Evolutionary conservation across 2,329 filamentous ascomycete genomes (phyloP), one percentile per base, ranked within the genome.

Genomic region (Venturia aucupariae): DNA sequence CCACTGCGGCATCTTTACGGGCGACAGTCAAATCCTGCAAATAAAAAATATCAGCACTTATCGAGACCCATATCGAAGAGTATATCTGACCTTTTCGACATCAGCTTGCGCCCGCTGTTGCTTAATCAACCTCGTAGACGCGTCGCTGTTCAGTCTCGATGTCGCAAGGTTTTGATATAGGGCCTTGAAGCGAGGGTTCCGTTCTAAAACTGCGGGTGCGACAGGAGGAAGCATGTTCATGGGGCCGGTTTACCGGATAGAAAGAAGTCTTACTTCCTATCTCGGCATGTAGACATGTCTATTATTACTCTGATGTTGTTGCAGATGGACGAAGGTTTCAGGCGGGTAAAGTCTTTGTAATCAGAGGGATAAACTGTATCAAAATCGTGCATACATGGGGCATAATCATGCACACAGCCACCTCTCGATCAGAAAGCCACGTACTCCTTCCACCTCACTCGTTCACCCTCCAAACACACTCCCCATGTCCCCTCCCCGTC

Each of bases 111-210:
- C 73, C 24, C 75, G 73, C 68, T 77, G 73, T 68, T 75, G 78
- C 67, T 75, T 75, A 30, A 75, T 75, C 51, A 77, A 71, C 42
- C 70, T 73, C 1, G 79, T 76, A 2, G 78, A 77, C n/a, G 75
- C 78, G 72, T 80, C 75, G 0, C 68, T 59, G 63, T 79, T 77
- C 5, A 80, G 67, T 68, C 77, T 78, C 60, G 76, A 74, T 0
- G 72, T 70, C 57, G 73, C 75, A 0, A 81, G 69, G 67, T 80
- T 77, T 57, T 76, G 74, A 69, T 80, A 80, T 1, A 81, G 69
- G 0, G 74, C 70, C 19, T 77, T 76, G 64, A 81, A 80, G 41
- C 74, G 76, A 0, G 78, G 76, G 63, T 80, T 79, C 0, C 72
- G 70, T 30, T 75, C 68, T 0, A 79, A 65, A 0, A 75, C 68